phyloP scores from a whole-genome alignment of 495 filamentous ascomycete genomes.

The Aspergillus taichungensis region DNA sequence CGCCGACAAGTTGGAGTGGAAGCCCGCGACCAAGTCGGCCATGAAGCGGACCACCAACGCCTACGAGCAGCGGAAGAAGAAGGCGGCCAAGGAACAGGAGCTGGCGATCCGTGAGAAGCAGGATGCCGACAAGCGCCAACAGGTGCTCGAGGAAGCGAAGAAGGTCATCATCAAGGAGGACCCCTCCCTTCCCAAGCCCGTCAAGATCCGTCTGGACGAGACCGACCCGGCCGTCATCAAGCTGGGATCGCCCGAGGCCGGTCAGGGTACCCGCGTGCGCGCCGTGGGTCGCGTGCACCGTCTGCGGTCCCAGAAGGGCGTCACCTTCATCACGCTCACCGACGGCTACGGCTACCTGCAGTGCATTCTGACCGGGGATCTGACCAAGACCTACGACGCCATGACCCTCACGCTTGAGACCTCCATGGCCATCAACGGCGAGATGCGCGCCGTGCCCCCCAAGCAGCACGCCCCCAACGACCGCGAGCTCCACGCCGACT shows the following conservation, averaged over 20 bases:
- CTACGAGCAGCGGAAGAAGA: conserved; percentile 67
- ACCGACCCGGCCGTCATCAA: conserved; percentile 51
- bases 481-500: conserved; percentile 93
- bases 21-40: conserved; percentile 72
- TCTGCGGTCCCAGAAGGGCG: conserved; percentile 73
- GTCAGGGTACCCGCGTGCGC: conserved; percentile 67
- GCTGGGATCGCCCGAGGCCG: conserved; percentile 45
- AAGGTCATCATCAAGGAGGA: conserved; percentile 80
- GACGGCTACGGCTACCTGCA: conserved; percentile 90
- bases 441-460: conserved; percentile 75
- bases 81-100: conserved; percentile 61
- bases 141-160: conserved; percentile 75
- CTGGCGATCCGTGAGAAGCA: conserved; percentile 61
- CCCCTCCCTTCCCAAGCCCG: conserved; percentile 63
- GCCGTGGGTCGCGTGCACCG: conserved; percentile 84
- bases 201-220: conserved; percentile 63
- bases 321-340: conserved; percentile 76
- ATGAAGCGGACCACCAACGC: conserved; percentile 72
- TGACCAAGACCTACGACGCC: conserved; percentile 89
- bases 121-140: conserved; percentile 57
- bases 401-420: conserved; percentile 83
- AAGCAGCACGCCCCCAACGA: conserved; percentile 73
- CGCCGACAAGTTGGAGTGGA: conserved; percentile 55
- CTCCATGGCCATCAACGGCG: conserved; percentile 76
- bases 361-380: conserved; percentile 72